These are phyloP conservation scores for Wallemia mellicola DNA, from an alignment of 1,284 basidiomycete genomes.

Conservation along the genomic window DNA sequence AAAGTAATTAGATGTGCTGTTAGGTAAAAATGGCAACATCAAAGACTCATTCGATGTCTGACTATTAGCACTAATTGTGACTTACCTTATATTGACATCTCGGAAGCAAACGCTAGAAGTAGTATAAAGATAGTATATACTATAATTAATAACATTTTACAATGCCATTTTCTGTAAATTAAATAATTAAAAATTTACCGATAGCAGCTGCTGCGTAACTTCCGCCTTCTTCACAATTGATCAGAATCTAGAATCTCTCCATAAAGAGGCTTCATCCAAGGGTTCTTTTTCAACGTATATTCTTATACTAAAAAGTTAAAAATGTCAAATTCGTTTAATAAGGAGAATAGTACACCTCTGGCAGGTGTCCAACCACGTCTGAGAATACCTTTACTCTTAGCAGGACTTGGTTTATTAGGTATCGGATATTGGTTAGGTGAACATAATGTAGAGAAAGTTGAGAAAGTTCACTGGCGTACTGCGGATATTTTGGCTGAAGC, in stretches of 20 bases:
- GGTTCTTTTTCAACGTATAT: too few relatives aligned
- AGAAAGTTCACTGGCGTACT: background rate
- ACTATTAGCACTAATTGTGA: too few relatives aligned
- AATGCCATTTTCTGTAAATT: background rate
- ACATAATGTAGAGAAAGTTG: background rate
- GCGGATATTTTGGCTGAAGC: background rate
- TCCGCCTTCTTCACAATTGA: background rate
- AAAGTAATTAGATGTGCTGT: background rate
- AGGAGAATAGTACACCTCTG: too few relatives aligned
- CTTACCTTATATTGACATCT: too few relatives aligned
- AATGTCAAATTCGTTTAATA: too few relatives aligned
- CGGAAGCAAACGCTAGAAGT: too few relatives aligned
- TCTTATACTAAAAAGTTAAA: too few relatives aligned
- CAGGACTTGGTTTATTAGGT: background rate
- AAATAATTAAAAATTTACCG: background rate
- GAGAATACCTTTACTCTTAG: background rate
- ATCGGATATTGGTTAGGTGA: background rate
- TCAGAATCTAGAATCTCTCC: too few relatives aligned
- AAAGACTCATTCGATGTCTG: too few relatives aligned
- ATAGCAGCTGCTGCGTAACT: background rate
- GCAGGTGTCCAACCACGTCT: background rate
- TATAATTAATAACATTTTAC: background rate
- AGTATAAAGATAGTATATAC: too few relatives aligned
- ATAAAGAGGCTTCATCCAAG: too few relatives aligned
- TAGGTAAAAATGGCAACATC: too few relatives aligned